Conservation (phyloP, 768 basidiomycete species). For the Amylocystis lapponica region DNA sequence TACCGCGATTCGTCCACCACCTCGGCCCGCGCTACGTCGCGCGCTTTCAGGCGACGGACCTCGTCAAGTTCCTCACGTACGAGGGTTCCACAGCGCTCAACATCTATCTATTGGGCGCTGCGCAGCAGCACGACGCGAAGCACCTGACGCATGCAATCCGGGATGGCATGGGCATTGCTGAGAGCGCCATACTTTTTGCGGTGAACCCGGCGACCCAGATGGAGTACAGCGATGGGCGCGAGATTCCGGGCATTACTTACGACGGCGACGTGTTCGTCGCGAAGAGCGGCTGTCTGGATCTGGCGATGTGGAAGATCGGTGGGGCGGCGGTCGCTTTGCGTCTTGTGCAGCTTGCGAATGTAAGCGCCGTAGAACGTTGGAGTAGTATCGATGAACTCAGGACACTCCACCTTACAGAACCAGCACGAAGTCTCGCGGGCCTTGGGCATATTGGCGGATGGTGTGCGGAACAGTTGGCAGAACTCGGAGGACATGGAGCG, state of each 20-base stretch:
- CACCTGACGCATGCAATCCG: conserved; percentile 47
- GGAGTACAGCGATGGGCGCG: conserved; percentile 3
- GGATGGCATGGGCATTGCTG: conserved; percentile 39
- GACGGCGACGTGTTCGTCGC: conserved; percentile 60
- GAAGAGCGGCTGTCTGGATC: conserved; percentile 62
- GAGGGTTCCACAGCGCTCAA: conserved; percentile 80
- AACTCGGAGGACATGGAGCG: conserved; percentile 94
- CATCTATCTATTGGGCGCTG: conserved; percentile 56
- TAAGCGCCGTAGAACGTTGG: conserved; percentile 28
- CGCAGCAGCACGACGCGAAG: conserved; percentile 29
- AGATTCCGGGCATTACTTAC: not conserved
- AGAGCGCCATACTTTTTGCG: conserved; percentile 34
- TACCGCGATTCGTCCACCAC: conserved; percentile 72
- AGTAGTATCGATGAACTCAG: not conserved
- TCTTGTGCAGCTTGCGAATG: conserved; percentile 72
- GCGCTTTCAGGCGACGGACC: conserved; percentile 65
- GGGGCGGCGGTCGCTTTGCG: conserved; percentile 70
- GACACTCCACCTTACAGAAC: conserved; percentile 43
- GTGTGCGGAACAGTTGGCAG: conserved; percentile 81
- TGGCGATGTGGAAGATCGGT: conserved; percentile 76
- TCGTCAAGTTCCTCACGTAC: conserved; percentile 77
- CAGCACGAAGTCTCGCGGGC: conserved; percentile 73
- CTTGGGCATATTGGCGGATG: conserved; percentile 67
- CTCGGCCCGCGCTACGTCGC: conserved; percentile 75
- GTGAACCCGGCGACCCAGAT: conserved; percentile 28